Conservation (phyloP, 176 grass and related monocot genomes). For the Tillandsia leiboldiana region DNA sequence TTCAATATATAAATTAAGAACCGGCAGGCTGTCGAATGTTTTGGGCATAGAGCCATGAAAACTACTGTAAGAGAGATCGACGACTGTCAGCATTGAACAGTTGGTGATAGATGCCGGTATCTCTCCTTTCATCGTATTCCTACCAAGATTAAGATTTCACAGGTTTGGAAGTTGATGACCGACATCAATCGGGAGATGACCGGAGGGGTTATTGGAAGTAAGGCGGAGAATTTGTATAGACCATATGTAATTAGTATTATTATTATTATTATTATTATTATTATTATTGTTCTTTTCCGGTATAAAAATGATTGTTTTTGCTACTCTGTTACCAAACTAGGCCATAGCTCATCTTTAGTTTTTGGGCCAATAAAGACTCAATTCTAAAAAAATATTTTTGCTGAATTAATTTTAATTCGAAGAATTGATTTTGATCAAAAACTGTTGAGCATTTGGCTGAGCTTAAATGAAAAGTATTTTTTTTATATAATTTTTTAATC, state of each 20-base stretch:
- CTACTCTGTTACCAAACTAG: no score
- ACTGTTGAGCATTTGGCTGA: no score
- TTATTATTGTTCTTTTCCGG: no score
- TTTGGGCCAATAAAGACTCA: no score
- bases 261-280: no score
- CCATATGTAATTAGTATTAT: conserved; percentile 5
- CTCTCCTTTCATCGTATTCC: not conserved
- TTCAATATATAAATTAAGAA: not conserved
- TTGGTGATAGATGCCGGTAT: not conserved
- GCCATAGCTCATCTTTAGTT: no score
- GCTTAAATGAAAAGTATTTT: no score
- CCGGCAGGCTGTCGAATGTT: not conserved
- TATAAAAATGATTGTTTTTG: no score
- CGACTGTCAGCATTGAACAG: not conserved
- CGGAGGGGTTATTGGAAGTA: conserved; percentile 24
- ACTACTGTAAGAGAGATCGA: not conserved
- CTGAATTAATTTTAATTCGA: no score
- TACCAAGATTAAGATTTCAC: not conserved
- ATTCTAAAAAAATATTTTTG: no score
- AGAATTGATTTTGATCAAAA: no score
- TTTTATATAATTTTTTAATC: no score
- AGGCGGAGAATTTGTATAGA: conserved; percentile 3
- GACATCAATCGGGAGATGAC: conserved; percentile 22
- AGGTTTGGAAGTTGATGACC: conserved; percentile 26
- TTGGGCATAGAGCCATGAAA: not conserved